phyloP scores from a whole-genome alignment of 2,329 filamentous ascomycete species.

The Plenodomus lindquistii region DNA sequence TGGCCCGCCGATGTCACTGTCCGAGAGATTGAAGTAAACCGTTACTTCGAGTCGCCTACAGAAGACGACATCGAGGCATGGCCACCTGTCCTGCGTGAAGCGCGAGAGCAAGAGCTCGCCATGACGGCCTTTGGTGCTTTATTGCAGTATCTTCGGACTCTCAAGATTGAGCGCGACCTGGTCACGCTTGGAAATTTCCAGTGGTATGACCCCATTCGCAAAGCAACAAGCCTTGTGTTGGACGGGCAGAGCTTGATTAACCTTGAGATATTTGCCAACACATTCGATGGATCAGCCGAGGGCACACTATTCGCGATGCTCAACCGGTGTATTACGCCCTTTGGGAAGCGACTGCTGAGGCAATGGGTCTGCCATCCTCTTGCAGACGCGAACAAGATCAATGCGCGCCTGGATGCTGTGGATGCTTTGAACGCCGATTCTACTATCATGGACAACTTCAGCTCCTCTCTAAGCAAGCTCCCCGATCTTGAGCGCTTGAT shows the following conservation, averaged over 20 bases:
- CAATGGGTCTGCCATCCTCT: constrained; percentile 98
- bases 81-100: constrained; percentile 74
- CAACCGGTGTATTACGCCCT: constrained; percentile 93
- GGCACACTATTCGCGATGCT: constrained; percentile 89
- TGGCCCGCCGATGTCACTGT: constrained; percentile 83
- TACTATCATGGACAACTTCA: constrained; percentile 82
- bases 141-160: constrained; percentile 76
- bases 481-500: constrained; percentile 93
- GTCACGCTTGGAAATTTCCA: constrained; percentile 89
- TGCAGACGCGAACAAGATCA: constrained; percentile 83
- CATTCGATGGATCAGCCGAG: constrained; percentile 79
- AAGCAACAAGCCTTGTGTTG: constrained; percentile 83
- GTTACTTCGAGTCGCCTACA: constrained; percentile 72
- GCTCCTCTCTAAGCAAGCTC: constrained; percentile 84
- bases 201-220: constrained; percentile 90
- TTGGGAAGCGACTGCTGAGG: constrained; percentile 92
- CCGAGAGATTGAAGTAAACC: constrained; percentile 76
- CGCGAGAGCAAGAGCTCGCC: constrained; percentile 75
- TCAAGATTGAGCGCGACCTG: constrained; percentile 87
- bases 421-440: constrained; percentile 87
- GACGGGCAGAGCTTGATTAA: constrained; percentile 98
- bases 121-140: constrained; percentile 93
- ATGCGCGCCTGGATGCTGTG: constrained; percentile 90
- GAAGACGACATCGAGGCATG: constrained; percentile 67
- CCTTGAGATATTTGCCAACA: constrained; percentile 95